Evolutionary conservation across 345 rosid genomes (phyloP).

Genomic region (Turritis glabra): DNA sequence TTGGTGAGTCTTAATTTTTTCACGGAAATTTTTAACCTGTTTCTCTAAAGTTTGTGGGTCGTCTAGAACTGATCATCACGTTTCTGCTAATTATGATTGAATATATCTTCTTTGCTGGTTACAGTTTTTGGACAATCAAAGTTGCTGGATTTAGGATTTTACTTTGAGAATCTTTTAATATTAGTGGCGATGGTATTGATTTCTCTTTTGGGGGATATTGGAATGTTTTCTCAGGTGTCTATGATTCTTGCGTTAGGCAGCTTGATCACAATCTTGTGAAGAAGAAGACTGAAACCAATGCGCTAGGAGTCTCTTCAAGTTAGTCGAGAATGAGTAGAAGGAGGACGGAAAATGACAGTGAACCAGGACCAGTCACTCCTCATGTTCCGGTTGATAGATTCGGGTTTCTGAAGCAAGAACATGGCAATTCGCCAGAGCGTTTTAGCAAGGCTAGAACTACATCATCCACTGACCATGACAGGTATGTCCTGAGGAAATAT

Average conservation of each 20-base stretch:
- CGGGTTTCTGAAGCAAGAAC: conserved; percentile 77
- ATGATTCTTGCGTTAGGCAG: neutral
- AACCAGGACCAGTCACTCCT: conserved; percentile 61
- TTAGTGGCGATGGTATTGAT: neutral
- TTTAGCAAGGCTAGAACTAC: conserved; percentile 36
- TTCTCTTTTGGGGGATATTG: neutral
- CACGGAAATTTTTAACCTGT: neutral
- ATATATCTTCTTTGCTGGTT: neutral
- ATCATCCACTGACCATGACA: conserved; percentile 51
- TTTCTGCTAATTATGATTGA: neutral
- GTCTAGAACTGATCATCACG: conserved; percentile 5
- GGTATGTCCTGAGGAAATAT: conserved; percentile 39
- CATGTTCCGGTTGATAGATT: conserved; percentile 62
- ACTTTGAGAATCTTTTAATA: neutral
- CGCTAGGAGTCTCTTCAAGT: conserved; percentile 28
- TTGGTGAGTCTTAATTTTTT: conserved; percentile 2
- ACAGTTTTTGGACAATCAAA: neutral
- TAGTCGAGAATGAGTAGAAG: conserved; percentile 64
- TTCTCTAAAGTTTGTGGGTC: neutral
- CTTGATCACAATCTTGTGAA: conserved; percentile 37
- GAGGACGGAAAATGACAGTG: conserved; percentile 58
- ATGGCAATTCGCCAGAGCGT: conserved; percentile 48
- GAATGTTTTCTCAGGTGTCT: neutral
- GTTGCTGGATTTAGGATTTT: neutral
- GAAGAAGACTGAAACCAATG: conserved; percentile 24